Conservation (phyloP, 768 basidiomycete genomes). For the Agaricus subrufescens region DNA sequence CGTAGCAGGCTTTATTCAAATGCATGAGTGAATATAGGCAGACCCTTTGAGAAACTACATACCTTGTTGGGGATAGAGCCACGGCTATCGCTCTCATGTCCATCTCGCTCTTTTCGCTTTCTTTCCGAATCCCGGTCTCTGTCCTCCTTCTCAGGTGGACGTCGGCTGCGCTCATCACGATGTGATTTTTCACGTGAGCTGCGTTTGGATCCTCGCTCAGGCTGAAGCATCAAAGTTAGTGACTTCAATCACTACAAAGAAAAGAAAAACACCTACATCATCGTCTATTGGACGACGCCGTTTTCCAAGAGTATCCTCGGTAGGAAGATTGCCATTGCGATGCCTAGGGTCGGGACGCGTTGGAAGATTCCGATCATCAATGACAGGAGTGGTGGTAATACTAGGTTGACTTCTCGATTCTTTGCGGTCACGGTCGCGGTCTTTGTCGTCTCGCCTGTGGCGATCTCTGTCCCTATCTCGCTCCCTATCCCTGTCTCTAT, state of each 20-base stretch:
- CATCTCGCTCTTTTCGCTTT: slow-evolving; percentile 44
- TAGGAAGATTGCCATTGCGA: slow-evolving; percentile 34
- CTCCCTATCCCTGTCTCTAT: slow-evolving; percentile 55
- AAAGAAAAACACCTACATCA: slow-evolving; percentile 47
- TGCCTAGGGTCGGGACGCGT: slow-evolving; percentile 60
- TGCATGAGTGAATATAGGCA: not conserved
- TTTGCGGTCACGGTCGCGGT: slow-evolving; percentile 56
- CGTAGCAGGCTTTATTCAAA: slow-evolving; percentile 5
- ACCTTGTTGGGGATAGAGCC: slow-evolving; percentile 60
- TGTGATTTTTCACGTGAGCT: slow-evolving; percentile 74
- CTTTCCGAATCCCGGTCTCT: slow-evolving; percentile 51
- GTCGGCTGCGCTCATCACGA: slow-evolving; percentile 68
- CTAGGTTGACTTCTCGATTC: slow-evolving; percentile 53
- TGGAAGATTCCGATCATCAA: slow-evolving; percentile 54
- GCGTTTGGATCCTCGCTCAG: slow-evolving; percentile 77
- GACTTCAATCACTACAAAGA: not conserved
- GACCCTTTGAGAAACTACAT: not conserved
- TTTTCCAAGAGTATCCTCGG: slow-evolving; percentile 70
- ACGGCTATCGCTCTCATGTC: slow-evolving; percentile 49
- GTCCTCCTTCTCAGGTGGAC: slow-evolving; percentile 62
- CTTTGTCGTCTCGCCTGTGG: slow-evolving; percentile 56
- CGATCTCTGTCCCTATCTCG: slow-evolving; percentile 52
- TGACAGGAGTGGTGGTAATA: slow-evolving; percentile 26
- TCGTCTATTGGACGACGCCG: slow-evolving; percentile 66
- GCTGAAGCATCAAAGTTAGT: slow-evolving; percentile 31